Evolutionary conservation across 163 green algal species (phyloP).

Genomic region (Prototheca wickerhamii): DNA sequence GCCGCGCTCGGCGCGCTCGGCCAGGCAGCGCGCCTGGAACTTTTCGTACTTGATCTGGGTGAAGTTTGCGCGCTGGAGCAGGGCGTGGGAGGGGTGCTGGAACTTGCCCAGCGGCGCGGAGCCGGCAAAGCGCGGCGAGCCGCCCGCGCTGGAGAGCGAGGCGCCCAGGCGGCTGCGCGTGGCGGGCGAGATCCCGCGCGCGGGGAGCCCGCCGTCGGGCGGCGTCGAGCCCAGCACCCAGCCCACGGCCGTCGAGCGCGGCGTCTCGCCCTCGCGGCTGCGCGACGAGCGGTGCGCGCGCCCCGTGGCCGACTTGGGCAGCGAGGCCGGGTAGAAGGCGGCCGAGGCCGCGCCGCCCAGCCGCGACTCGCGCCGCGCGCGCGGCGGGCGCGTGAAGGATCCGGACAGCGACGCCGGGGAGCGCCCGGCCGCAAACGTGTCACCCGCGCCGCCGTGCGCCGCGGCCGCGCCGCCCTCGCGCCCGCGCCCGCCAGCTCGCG

Average conservation of each 20-base stretch:
- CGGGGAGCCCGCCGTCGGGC: not conserved
- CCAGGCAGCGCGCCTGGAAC: constrained; percentile 55
- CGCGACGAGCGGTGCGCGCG: not conserved
- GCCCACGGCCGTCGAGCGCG: constrained; percentile 35
- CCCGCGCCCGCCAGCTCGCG: constrained; percentile 42
- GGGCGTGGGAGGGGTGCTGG: constrained; percentile 79
- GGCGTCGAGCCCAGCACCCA: constrained; percentile 27
- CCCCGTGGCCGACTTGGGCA: constrained; percentile 36
- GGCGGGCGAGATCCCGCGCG: constrained; percentile 8
- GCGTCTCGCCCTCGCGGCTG: constrained; percentile 29
- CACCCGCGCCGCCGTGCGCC: not conserved
- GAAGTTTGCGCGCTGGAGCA: constrained; percentile 85
- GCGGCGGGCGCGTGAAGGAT: constrained; percentile 1
- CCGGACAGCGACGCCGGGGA: not conserved
- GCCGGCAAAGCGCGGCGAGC: not conserved
- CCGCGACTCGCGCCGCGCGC: not conserved
- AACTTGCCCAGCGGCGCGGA: constrained; percentile 62
- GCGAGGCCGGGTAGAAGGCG: constrained; percentile 56
- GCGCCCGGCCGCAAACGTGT: not conserved
- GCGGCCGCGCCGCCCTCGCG: not conserved
- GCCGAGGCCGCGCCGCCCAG: not conserved
- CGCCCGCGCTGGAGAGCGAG: not conserved
- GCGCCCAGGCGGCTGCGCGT: constrained; percentile 1
- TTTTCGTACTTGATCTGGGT: constrained; percentile 82
- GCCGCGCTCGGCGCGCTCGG: constrained; percentile 22